Conservation (phyloP, 768 basidiomycete genomes). For the Kwoniella shandongensis region DNA sequence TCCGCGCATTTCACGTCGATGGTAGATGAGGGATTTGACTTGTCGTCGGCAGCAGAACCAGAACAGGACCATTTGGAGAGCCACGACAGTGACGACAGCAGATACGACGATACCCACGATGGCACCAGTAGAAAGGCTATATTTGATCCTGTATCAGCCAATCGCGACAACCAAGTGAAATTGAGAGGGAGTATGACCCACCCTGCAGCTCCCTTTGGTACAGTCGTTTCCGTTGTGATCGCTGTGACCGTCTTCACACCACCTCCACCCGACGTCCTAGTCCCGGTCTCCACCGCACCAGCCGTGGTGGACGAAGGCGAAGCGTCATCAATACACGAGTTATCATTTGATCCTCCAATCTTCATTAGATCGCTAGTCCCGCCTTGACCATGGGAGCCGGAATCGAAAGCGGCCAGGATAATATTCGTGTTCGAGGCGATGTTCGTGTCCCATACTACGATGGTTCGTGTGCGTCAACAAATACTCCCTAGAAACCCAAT, state of each 20-base stretch:
- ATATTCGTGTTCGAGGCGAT: constrained; percentile 62
- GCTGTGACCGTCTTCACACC: constrained; percentile 45
- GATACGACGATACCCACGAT: constrained; percentile 42
- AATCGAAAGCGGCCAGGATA: constrained; percentile 41
- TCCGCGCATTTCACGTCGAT: constrained; percentile 33
- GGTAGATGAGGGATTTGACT: constrained; percentile 29
- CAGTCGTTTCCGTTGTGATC: constrained; percentile 27
- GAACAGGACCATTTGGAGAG: constrained; percentile 32
- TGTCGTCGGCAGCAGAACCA: constrained; percentile 49
- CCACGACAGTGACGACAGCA: constrained; percentile 32
- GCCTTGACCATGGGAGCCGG: constrained; percentile 55
- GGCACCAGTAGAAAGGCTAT: constrained; percentile 34
- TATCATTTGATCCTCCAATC: constrained; percentile 59
- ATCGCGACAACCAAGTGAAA: neutral
- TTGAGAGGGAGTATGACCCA: constrained; percentile 12
- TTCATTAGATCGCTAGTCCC: constrained; percentile 62
- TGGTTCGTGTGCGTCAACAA: neutral
- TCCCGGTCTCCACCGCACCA: constrained; percentile 19
- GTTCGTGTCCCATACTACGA: constrained; percentile 63
- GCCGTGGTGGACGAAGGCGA: constrained; percentile 55
- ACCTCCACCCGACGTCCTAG: constrained; percentile 8
- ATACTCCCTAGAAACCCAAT: too few species aligned
- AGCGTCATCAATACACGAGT: constrained; percentile 59
- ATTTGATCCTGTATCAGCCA: constrained; percentile 9
- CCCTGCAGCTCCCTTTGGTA: constrained; percentile 29